These are phyloP conservation scores for Somion occarium DNA, from an alignment of 1,284 basidiomycete genomes.

Conservation along the genomic window DNA sequence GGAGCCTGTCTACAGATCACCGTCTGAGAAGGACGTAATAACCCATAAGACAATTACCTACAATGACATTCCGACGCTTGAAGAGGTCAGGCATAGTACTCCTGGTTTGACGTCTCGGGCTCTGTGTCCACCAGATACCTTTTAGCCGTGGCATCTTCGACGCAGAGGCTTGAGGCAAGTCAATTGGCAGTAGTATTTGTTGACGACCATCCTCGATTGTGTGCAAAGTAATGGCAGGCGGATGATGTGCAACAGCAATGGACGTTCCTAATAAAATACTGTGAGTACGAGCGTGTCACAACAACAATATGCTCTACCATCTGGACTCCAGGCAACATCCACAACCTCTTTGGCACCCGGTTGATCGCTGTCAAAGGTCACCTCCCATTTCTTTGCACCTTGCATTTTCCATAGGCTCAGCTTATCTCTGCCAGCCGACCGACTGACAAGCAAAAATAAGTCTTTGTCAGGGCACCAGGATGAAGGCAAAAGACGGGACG, in stretches of 20 bases:
- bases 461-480: conserved; percentile 86
- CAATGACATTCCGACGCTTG: conserved; percentile 59
- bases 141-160: conserved; percentile 29
- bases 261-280: conserved; percentile 49
- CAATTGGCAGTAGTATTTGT: conserved; percentile 40
- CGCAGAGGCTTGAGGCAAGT: conserved; percentile 5
- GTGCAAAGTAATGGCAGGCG: conserved; percentile 61
- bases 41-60: conserved; percentile 21
- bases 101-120: conserved; percentile 35
- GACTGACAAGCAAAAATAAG: conserved; percentile 61
- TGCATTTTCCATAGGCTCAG: conserved; percentile 77
- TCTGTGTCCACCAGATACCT: conserved; percentile 68
- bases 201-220: conserved; percentile 70
- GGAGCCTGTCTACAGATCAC: conserved; percentile 59
- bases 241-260: conserved; percentile 68
- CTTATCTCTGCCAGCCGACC: conserved; percentile 59
- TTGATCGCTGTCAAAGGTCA: conserved; percentile 45
- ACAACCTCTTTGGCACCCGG: conserved; percentile 47
- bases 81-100: conserved; percentile 70
- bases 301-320: conserved; percentile 44
- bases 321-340: conserved; percentile 73
- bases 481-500: conserved; percentile 51
- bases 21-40: not conserved
- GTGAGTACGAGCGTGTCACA: conserved; percentile 6
- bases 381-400: conserved; percentile 76